phyloP scores from a whole-genome alignment of 1,284 basidiomycete species.

The Moesziomyces parantarcticus region DNA sequence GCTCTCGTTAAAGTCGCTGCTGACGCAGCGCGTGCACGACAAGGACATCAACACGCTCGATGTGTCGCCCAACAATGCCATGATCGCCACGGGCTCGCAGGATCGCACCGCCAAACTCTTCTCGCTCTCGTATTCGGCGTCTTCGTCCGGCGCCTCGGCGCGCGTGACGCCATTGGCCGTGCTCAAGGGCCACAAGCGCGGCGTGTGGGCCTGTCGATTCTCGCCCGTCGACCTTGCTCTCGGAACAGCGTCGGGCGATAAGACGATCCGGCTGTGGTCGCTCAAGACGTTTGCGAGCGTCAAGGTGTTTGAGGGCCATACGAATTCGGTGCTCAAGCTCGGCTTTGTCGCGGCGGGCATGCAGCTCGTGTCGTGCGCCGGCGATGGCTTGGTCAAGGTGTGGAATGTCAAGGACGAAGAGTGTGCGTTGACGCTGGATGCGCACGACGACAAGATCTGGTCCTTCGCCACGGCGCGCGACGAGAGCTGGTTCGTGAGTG shows the following conservation, averaged over 20 bases:
- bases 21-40: conserved; percentile 93
- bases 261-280: conserved; percentile 92
- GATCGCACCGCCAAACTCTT: conserved; percentile 94
- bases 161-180: conserved; percentile 80
- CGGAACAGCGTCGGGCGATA: conserved; percentile 93
- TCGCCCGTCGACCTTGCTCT: conserved; percentile 83
- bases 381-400: conserved; percentile 93
- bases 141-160: conserved; percentile 54
- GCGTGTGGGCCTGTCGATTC: conserved; percentile 94
- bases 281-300: conserved; percentile 72
- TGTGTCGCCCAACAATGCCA: conserved; percentile 86
- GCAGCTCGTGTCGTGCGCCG: conserved; percentile 88
- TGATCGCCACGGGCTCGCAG: conserved; percentile 93
- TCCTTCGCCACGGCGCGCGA: conserved; percentile 82
- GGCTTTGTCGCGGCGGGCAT: conserved; percentile 85
- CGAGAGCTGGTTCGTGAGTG: conserved; percentile 85
- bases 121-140: conserved; percentile 72
- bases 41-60: conserved; percentile 99
- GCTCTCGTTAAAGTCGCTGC: conserved; percentile 77
- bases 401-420: conserved; percentile 93
- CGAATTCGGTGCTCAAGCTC: conserved; percentile 92
- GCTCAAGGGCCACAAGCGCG: conserved; percentile 94
- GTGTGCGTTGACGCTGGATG: conserved; percentile 85
- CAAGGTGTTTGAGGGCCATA: conserved; percentile 76
- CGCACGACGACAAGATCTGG: conserved; percentile 94